Evolutionary conservation across 306 rosid species (phyloP), one percentile per base, ranked within the genome.

Genomic region (Biancaea sappan): DNA sequence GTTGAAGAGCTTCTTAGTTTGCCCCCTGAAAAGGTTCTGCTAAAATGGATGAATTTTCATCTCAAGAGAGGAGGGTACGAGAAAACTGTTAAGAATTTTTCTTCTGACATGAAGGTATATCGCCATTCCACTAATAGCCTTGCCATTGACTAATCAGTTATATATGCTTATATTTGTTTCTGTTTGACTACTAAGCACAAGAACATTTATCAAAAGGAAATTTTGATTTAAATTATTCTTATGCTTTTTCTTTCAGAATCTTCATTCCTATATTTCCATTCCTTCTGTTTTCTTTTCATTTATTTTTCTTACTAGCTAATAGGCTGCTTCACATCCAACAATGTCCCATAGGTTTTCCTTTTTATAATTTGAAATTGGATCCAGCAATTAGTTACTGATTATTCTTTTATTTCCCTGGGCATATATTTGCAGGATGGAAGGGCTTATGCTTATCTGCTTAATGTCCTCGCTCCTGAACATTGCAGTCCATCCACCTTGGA

Each of bases 31-130:
- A 95, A 92, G 81, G 90, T 95, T 52, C 84, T 92, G 25, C 84
- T 95, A 67, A 92, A 87, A 74, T 95, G 99, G 99, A 88, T 95
- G 99, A 95, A 95, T 70, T 95, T 90, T 85, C 99, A 92, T 84
- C 94, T 95, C 73, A 85, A 88, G 54, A 90, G 85, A 79, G 98
- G 94, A 61, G 97, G 99, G 57, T 95, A 88, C 58, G 80, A 92
- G 79, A 92, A 90, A 85, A 63, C 82, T 6, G 94, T 95, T 58
- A 82, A 82, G 19, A 95, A 92, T 74, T 95, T 87, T 78, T 92
- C 98, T 71, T 87, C 96, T 43, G 99, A 95, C 75, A 43, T 95
- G 69, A 95, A 89, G 99, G 99, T 95, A 88, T 71, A 41, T 58
- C 37, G 65, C 61, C 54, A 57, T 71, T 44, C 54, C 28, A 56